Base-by-base conservation (phyloP, 495 filamentous ascomycete genomes). In the Cercophora sp. region DNA sequence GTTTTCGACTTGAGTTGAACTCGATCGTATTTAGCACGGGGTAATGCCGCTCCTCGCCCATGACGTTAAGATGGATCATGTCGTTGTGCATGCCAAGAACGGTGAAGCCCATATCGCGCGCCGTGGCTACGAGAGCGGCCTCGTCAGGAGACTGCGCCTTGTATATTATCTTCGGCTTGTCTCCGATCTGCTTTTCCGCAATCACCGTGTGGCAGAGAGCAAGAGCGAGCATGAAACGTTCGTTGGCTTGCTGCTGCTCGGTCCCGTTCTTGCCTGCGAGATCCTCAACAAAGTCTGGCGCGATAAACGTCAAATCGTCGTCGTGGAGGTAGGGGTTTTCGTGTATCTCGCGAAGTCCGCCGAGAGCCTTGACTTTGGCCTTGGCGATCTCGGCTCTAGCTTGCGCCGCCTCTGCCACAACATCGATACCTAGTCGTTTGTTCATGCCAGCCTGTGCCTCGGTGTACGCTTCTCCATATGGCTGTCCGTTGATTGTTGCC, bases 91-190 rank as follows among this genome's bases (percentile, higher is more conserved):
- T 81, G 11, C 91, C 91, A 31, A 97, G 80, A 3, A 97, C 84
- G n/a, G 91, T 96, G 61, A 96, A 97, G 18, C 94, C 94, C 70
- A 90, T 90, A 62, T 99, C 94, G 32, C 92, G 84, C 48, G 94
- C 94, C 13, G 93, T 97, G 35, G 91, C 82, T 5, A 96, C 94
- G 18, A 99, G 72, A 24, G 94, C 94, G 24, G 93, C 92, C 69
- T 99, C 94, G 65, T 99, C 94, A 9, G 94, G 94, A 29, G 91
- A 96, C 60, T 99, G 94, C 3, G 94, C 94, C 69, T 92, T 96
- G 78, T 95, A 96, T 46, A 93, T 85, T 48, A 97, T 90, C 65
- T 79, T 86, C 4, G 93, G 92, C 15, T 88, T 89, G 57, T 96
- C 85, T 8, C 91, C 91, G 0, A 91, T 89, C 11, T 85, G 82